Conservation (phyloP, 352 stramenopile species). For the Phytophthora europaea region DNA sequence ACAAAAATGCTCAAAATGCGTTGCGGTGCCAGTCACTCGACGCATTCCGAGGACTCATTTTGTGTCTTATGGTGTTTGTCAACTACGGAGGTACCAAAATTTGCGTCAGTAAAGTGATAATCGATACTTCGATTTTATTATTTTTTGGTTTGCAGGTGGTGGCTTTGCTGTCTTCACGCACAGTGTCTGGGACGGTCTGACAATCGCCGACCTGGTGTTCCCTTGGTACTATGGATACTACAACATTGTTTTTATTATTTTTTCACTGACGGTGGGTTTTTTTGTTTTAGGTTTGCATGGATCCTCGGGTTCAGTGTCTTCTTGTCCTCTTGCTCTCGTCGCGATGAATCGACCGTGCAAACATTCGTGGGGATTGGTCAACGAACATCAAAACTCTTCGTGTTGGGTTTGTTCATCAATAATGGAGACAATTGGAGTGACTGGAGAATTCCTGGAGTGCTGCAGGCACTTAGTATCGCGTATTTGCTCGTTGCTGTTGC, state of each 20-base stretch:
- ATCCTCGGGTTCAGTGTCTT: slow-evolving; percentile 84
- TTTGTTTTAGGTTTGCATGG: slow-evolving; percentile 67
- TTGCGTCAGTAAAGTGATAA: neutral
- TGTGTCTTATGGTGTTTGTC: slow-evolving; percentile 89
- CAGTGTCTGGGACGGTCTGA: slow-evolving; percentile 84
- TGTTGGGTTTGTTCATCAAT: slow-evolving; percentile 79
- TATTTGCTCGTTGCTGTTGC: slow-evolving; percentile 50
- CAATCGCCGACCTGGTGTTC: slow-evolving; percentile 79
- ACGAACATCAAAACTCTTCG: slow-evolving; percentile 62
- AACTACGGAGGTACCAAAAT: slow-evolving; percentile 77
- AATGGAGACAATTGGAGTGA: slow-evolving; percentile 61
- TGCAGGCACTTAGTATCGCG: slow-evolving; percentile 71
- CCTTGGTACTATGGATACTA: slow-evolving; percentile 55
- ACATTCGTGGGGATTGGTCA: slow-evolving; percentile 13
- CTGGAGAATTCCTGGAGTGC: slow-evolving; percentile 81
- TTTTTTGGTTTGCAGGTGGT: slow-evolving; percentile 44
- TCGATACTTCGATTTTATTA: neutral
- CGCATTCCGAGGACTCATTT: slow-evolving; percentile 77
- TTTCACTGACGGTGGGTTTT: slow-evolving; percentile 1
- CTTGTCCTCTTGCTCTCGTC: slow-evolving; percentile 28
- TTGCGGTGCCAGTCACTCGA: slow-evolving; percentile 61
- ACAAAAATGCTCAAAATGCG: slow-evolving; percentile 4
- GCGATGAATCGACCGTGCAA: slow-evolving; percentile 1
- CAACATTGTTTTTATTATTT: neutral
- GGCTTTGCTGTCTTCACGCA: slow-evolving; percentile 73